phyloP scores from a whole-genome alignment of 2,329 filamentous ascomycete species.

The Alternaria metachromatica region DNA sequence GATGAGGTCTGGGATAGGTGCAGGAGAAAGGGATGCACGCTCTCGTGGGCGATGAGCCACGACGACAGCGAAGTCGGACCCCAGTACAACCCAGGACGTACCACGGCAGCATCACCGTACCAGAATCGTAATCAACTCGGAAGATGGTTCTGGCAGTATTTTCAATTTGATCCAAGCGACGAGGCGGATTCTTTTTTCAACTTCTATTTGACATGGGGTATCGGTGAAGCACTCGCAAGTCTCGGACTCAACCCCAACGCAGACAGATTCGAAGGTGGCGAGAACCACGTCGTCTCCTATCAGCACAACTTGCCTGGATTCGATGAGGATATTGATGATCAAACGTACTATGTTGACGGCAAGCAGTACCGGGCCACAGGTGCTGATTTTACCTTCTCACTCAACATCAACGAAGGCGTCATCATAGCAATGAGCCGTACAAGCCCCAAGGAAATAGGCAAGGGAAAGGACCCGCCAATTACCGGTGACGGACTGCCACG shows the following conservation, averaged over 20 bases:
- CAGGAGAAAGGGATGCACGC: conserved; percentile 20
- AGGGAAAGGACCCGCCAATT: conserved; percentile 1
- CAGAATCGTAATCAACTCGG: no score
- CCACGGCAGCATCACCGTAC: conserved; percentile 11
- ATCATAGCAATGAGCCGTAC: conserved; percentile 22
- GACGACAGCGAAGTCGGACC: conserved; percentile 17
- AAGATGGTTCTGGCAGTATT: conserved; percentile 12
- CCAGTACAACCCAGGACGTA: conserved; percentile 12
- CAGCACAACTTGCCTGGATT: neutral
- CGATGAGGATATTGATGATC: no score
- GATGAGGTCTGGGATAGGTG: conserved; percentile 19
- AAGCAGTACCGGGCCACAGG: conserved; percentile 22
- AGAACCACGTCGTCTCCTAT: conserved; percentile 14
- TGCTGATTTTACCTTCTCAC: conserved; percentile 19
- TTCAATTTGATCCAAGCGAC: conserved; percentile 1
- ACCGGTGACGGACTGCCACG: conserved; percentile 13
- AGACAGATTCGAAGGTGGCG: conserved; percentile 9
- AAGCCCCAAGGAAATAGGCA: conserved; percentile 15
- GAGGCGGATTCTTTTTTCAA: conserved; percentile 9
- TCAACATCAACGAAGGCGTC: conserved; percentile 23
- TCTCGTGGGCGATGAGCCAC: conserved; percentile 19
- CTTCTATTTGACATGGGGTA: conserved; percentile 19
- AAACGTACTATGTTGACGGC: conserved; percentile 14
- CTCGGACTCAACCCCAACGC: conserved; percentile 13
- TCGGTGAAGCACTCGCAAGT: conserved; percentile 20